phyloP scores from a whole-genome alignment of 768 basidiomycete species.

The Russula sp. region DNA sequence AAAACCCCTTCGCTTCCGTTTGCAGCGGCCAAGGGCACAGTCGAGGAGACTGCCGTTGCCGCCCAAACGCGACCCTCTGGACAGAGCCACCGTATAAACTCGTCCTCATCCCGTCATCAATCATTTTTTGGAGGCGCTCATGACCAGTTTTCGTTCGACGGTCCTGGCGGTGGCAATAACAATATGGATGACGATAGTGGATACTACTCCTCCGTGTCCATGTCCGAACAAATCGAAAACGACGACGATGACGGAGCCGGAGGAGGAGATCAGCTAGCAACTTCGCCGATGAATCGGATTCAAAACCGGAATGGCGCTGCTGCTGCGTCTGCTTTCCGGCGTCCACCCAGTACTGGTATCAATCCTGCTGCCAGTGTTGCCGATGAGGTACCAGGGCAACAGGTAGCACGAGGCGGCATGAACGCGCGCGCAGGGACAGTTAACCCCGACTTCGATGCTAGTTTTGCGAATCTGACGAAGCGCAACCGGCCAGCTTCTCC shows the following conservation, averaged over 20 bases:
- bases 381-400: not conserved
- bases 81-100: not conserved
- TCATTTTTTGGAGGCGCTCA: slow-evolving; percentile 8
- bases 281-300: not conserved
- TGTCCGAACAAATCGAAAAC: slow-evolving; percentile 13
- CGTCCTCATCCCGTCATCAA: not conserved
- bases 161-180: not conserved
- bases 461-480: slow-evolving; percentile 13
- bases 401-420: not conserved
- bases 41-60: not conserved
- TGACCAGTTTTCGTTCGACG: slow-evolving; percentile 12
- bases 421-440: not conserved
- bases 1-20: slow-evolving; percentile 23
- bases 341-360: not conserved
- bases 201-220: slow-evolving; percentile 19
- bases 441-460: not conserved
- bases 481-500: slow-evolving; percentile 15
- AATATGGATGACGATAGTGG: slow-evolving; percentile 25
- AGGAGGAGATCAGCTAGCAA: not conserved
- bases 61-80: not conserved
- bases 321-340: not conserved
- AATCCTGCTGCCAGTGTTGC: too few relatives aligned
- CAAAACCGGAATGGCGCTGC: not conserved
- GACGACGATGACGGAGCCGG: slow-evolving; percentile 6
- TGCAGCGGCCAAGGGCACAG: not conserved